Evolutionary conservation across 495 filamentous ascomycete species (phyloP), one percentile per base, ranked within the genome.

Genomic region (Opeltia flavorubescens): DNA sequence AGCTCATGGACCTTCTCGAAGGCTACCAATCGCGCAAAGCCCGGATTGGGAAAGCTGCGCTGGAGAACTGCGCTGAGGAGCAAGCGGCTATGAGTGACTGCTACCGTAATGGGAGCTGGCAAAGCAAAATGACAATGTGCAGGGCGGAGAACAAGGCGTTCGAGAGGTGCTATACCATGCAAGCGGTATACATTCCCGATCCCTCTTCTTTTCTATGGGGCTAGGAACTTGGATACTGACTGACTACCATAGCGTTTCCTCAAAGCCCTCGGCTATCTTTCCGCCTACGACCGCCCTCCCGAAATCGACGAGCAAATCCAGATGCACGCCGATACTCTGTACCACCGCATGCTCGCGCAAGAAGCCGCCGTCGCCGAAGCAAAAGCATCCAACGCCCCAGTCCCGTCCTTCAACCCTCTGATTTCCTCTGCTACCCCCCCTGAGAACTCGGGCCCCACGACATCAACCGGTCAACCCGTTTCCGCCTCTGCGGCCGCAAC

Each of bases 61-160:
- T 94, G 53, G 93, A 96, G 67, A 98, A 95, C 61, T 98, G 91
- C 66, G 82, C 86, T 0, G 51, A 85, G 45, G 87, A 95, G 63
- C 83, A 94, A 62, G 64, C 79, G 54, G 78, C 72, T 21, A 73
- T 89, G 64, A 72, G 72, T 42, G 66, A 77, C 2, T 98, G 91
- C 67, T 93, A 85, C 66, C 66, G 70, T 46, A 68, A 64, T 34
- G 86, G 87, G 29, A 66, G 64, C 20, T 71, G 69, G 62, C 47
- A 52, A 49, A 62, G 67, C 44, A 63, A 70, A 21, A 59, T 83
- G 63, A 86, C 75, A 3, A 70, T 93, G 76, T 96, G 91, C 57
- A 66, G 76, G 12, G 67, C 68, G 43, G 73, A 91, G 69, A 82
- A 84, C 53, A 64, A 58, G 55, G 68, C 60, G 35, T 83, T 94